Base-by-base conservation (phyloP, 192 early-diverging fungal genomes). In the Dissophora globulifera region DNA sequence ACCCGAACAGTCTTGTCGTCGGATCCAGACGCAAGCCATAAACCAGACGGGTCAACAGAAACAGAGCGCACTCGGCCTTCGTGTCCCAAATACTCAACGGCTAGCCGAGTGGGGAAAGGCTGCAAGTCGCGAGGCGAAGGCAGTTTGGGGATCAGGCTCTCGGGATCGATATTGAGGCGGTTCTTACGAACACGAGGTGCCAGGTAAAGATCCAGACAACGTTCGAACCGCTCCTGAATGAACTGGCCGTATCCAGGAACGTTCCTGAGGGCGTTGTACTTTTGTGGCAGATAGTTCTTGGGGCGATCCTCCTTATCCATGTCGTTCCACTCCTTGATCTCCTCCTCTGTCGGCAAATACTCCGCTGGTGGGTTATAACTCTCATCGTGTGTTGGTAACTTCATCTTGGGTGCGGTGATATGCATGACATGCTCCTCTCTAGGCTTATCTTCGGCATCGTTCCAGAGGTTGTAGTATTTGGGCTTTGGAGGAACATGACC, bases 351-450 rank as follows among this genome's bases (percentile, higher is more conserved):
- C 15, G 88, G 89, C 53, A 99, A 74, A 78, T 98, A 98, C 79
- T 99, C 98, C 6, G 67, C 86, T 15, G 98, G 98, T 23, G 98
- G 98, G 80, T 98, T 96, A 83, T 99, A 99, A 65, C 94, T 96
- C 74, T 95, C 95, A 50, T 88, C 89, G 72, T 99, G 93, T 26
- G 91, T 89, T 15, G 98, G 98, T 54, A 97, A 81, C 38, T 88
- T 81, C 81, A 92, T 81, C 79, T 94, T 94, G 42, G 98, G 96
- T 4, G 98, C 96, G 15, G 94, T 86, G 78, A 99, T 86, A 69
- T 96, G 96, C 81, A 83, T 84, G 9, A 84, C 58, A 48, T 89
- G 86, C 30, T 88, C 86, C 48, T 83, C 76, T 59, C 84, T 79
- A 43, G 84, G 87, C 45, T 82, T 67, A 46, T 86, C 87, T 40